phyloP scores from a whole-genome alignment of 1,284 basidiomycete species.

The Trichosporon faecale region DNA sequence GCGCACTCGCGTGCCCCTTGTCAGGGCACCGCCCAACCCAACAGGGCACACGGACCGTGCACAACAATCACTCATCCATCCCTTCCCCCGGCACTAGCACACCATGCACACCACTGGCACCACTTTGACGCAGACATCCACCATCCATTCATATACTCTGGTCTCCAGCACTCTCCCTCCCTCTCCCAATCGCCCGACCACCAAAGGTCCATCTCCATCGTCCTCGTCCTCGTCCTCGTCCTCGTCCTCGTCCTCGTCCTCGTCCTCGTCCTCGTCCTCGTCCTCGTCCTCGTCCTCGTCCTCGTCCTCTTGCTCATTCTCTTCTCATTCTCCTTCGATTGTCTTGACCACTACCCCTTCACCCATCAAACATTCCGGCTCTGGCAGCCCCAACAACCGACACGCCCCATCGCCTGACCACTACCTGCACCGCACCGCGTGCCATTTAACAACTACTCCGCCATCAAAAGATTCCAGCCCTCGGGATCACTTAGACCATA shows the following conservation, averaged over 20 bases:
- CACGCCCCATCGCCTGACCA: not conserved
- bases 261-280: not conserved
- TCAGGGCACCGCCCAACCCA: not conserved
- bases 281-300: constrained; percentile 3
- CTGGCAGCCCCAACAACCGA: not conserved
- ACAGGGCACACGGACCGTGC: constrained; percentile 2
- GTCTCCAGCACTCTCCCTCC: not conserved
- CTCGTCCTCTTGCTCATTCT: not conserved
- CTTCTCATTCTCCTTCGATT: not conserved
- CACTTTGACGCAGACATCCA: not conserved
- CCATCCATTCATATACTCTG: not conserved
- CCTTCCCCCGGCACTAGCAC: not conserved
- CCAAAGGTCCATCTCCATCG: no score
- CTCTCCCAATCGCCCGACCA: constrained; percentile 7
- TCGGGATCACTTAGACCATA: not conserved
- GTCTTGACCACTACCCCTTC: not conserved
- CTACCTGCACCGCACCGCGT: not conserved
- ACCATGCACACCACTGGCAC: not conserved
- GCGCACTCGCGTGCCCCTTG: not conserved
- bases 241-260: not conserved
- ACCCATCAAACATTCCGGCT: not conserved
- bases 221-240: constrained; percentile 1
- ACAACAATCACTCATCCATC: not conserved
- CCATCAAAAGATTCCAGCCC: not conserved
- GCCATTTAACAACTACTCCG: not conserved